Conservation (phyloP, 192 early-diverging fungal species). For the Gryganskiella cystojenkinii region DNA sequence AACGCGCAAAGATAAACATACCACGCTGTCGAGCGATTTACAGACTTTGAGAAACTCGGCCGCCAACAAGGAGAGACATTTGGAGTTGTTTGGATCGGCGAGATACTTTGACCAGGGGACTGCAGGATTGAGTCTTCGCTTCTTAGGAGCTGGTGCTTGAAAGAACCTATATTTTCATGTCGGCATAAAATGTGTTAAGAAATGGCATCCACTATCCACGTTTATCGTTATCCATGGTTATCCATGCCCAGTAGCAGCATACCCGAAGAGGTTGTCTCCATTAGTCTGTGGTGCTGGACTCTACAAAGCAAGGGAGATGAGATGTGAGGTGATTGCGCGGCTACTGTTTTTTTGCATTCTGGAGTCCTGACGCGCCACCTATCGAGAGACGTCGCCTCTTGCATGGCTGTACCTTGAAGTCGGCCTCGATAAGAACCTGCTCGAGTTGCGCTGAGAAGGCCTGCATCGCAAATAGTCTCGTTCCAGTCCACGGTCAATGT, state of each 20-base stretch:
- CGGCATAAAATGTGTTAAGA: not conserved
- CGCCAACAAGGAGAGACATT: constrained; percentile 25
- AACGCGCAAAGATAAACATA: not conserved
- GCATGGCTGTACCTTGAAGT: constrained; percentile 33
- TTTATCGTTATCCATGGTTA: not conserved
- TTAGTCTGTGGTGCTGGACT: not conserved
- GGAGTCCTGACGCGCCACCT: not conserved
- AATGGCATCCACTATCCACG: not conserved
- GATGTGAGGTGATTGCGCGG: not conserved
- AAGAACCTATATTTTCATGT: constrained; percentile 17
- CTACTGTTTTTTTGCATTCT: not conserved
- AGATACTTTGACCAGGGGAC: constrained; percentile 39
- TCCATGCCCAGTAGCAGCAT: not conserved
- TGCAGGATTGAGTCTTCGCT: constrained; percentile 23
- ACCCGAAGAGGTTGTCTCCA: constrained; percentile 34
- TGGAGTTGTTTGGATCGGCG: constrained; percentile 32
- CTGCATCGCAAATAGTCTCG: constrained; percentile 14
- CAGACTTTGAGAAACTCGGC: constrained; percentile 48
- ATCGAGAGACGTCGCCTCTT: not conserved
- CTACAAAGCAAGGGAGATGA: not conserved
- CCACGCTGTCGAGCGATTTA: constrained; percentile 40
- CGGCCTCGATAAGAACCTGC: constrained; percentile 18
- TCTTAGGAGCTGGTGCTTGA: constrained; percentile 30
- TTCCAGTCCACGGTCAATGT: no score
- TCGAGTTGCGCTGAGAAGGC: constrained; percentile 31